Base-by-base conservation (phyloP, 1,284 basidiomycete species). In the Fomitopsis betulina region DNA sequence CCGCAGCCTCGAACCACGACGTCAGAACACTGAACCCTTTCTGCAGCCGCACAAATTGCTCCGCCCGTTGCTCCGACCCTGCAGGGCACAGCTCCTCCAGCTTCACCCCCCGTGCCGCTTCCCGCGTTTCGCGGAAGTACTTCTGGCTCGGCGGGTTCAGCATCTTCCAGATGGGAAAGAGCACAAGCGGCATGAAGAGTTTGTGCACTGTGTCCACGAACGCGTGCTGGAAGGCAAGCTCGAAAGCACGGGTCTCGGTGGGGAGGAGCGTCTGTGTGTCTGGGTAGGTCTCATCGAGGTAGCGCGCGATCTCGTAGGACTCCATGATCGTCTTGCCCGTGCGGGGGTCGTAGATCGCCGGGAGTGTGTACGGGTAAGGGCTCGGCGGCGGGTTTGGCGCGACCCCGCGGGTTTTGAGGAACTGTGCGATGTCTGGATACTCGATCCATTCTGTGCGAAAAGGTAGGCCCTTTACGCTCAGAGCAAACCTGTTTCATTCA, bases 281-380 rank as follows among this genome's bases (percentile, higher is more conserved):
- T 2, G 67, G 71, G 62, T 72, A 73, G 39, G 64, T 67, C 38
- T 51, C 53, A 51, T 74, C 73, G 60, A 74, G 65, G 59, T 69
- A 73, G 23, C 60, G 57, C 21, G 67, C 70, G 62, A 75, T 74
- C 3, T 53, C 42, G 42, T 56, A 38, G 13, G 72, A 74, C 49
- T 73, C 72, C 13, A 68, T 58, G 55, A 74, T 53, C 17, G 59
- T 58, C 10, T 62, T 58, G 13, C 56, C 55, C 13, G 65, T 66
- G 58, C 61, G 65, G 7, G 65, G 65, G 61, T 71, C 69, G 58
- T 64, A 61, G 55, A 70, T 67, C 58, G 64, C 63, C 1, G 69
- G 68, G n/a, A 68, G 59, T 19, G 65, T 68, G 60, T 68, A 67
- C 27, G 30, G 47, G 19, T 17, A 50, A 2, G 17, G 17, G 3